Evolutionary conservation across 202 grass and related monocot genomes (phyloP).

Genomic region (Brachypodium distachyon): DNA sequence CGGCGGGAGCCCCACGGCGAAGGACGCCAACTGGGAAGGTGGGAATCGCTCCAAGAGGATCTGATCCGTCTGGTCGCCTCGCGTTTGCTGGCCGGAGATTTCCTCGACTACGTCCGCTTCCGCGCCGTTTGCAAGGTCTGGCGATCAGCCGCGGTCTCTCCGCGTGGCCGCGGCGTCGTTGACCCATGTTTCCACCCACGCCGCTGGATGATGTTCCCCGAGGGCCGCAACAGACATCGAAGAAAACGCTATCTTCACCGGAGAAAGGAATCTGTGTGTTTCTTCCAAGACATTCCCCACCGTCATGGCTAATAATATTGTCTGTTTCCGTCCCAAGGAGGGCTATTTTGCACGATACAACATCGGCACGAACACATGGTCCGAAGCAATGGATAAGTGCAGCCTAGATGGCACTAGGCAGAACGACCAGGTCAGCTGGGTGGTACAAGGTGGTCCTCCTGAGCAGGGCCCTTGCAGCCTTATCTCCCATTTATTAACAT

Average conservation of each 20-base stretch:
- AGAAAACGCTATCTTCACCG: neutral
- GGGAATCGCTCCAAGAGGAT: neutral
- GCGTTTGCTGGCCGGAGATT: neutral
- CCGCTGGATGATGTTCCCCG: neutral
- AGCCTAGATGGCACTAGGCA: neutral
- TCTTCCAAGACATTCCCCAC: neutral
- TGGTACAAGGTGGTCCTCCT: too few species aligned
- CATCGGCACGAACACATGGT: neutral
- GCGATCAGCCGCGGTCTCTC: neutral
- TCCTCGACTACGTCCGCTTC: neutral
- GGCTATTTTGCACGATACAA: neutral
- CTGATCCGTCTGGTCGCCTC: neutral
- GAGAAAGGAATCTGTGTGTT: neutral
- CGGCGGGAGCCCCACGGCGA: too few species aligned
- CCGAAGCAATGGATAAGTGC: neutral
- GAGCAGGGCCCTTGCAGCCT: neutral
- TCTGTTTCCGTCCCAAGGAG: neutral
- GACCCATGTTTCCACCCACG: neutral
- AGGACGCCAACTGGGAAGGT: neutral
- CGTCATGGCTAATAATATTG: neutral
- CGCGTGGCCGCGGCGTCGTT: neutral
- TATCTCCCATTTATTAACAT: neutral
- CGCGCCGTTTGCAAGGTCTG: neutral
- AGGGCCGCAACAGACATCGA: neutral
- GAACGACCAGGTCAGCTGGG: neutral